phyloP scores from a whole-genome alignment of 768 basidiomycete species.

The Auriscalpium orientale region DNA sequence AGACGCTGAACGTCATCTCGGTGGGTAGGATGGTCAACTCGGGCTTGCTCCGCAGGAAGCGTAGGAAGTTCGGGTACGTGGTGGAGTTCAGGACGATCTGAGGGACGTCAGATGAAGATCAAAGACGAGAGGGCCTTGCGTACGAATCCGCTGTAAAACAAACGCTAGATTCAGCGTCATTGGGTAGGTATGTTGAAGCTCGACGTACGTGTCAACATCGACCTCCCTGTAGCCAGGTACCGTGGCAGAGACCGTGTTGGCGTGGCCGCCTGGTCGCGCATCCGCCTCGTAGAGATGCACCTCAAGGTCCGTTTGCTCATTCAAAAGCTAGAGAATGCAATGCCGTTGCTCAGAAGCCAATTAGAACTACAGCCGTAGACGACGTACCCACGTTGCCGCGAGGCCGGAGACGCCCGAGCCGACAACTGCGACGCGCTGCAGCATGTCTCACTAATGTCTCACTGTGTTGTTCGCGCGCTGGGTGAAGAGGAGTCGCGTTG shows the following conservation, averaged over 20 bases:
- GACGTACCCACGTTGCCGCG: constrained; percentile 61
- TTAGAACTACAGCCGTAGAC: neutral
- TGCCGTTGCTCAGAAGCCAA: neutral
- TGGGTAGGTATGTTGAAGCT: neutral
- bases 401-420: constrained; percentile 79
- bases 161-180: too few species aligned
- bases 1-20: constrained; percentile 75
- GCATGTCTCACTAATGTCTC: constrained; percentile 24
- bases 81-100: constrained; percentile 72
- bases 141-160: constrained; percentile 45
- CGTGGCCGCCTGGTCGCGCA: constrained; percentile 63
- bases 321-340: constrained; percentile 52
- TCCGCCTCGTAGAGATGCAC: constrained; percentile 72
- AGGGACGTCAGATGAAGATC: neutral
- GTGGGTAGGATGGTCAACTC: constrained; percentile 47
- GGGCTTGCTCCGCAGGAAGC: constrained; percentile 48
- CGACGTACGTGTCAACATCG: constrained; percentile 63
- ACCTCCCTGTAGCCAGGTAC: constrained; percentile 32
- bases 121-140: constrained; percentile 13
- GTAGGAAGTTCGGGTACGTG: constrained; percentile 74
- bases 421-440: constrained; percentile 66
- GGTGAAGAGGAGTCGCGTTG: too few species aligned
- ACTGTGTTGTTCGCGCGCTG: neutral
- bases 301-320: constrained; percentile 66
- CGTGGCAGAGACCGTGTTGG: constrained; percentile 58